phyloP scores from a whole-genome alignment of 345 rosid species.

The Eucalyptus virginea region DNA sequence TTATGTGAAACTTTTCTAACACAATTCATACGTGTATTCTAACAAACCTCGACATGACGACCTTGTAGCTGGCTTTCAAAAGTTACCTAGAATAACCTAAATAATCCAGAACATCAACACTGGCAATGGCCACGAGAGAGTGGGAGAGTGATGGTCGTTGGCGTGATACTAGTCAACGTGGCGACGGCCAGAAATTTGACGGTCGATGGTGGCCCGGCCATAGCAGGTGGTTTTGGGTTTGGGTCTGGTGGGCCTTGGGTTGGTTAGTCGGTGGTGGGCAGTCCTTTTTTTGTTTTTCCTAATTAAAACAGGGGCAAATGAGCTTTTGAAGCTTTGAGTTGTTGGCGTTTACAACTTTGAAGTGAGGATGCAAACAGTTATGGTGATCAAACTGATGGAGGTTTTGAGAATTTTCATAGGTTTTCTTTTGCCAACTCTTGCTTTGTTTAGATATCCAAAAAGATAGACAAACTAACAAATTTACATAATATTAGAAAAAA shows the following conservation, averaged over 20 bases:
- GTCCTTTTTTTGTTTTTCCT: neutral
- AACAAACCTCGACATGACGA: rapidly evolving
- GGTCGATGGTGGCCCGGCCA: neutral
- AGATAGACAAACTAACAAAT: neutral
- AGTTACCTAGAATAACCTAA: too few relatives aligned
- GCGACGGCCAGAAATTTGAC: neutral
- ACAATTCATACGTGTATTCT: too few relatives aligned
- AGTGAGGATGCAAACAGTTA: neutral
- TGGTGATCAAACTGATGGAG: neutral
- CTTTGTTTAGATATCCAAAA: neutral
- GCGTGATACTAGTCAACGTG: neutral
- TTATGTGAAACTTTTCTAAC: rapidly evolving
- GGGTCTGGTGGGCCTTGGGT: neutral
- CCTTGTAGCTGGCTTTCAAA: too few relatives aligned
- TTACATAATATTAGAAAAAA: neutral
- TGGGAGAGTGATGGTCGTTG: neutral
- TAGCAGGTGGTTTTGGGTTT: neutral
- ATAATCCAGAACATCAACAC: too few relatives aligned
- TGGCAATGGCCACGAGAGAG: neutral
- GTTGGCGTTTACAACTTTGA: neutral
- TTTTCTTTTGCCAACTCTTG: neutral
- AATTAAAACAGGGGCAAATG: neutral
- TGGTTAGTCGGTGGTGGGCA: neutral
- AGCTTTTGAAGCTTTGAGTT: neutral
- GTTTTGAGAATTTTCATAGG: neutral